Evolutionary conservation across 2,329 filamentous ascomycete species (phyloP).

Genomic region (Pseudogymnoascus sp.): DNA sequence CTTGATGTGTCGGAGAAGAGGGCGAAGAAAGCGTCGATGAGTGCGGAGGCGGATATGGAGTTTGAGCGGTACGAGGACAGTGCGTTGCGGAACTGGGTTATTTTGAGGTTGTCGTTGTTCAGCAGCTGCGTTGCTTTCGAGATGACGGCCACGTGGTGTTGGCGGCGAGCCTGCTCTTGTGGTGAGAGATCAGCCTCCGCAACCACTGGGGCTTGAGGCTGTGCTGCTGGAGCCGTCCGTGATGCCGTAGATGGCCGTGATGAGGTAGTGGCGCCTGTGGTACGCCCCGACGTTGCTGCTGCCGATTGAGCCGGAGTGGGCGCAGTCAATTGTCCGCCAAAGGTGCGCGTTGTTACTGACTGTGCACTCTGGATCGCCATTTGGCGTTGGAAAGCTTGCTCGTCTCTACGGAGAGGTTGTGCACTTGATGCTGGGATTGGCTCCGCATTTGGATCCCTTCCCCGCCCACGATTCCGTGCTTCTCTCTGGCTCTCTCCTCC

Average conservation of each 20-base stretch:
- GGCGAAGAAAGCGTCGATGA: conserved; percentile 81
- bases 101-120: conserved; percentile 64
- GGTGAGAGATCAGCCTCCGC: conserved; percentile 49
- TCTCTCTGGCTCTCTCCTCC: conserved; percentile 38
- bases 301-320: conserved; percentile 35
- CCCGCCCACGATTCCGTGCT: conserved; percentile 46
- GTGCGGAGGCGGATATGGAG: conserved; percentile 59
- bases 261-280: background rate
- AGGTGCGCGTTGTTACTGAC: conserved; percentile 67
- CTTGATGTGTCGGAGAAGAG: conserved; percentile 72
- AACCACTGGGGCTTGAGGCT: conserved; percentile 39
- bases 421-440: conserved; percentile 66
- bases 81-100: conserved; percentile 66
- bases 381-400: conserved; percentile 84
- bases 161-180: conserved; percentile 69
- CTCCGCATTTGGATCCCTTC: conserved; percentile 81
- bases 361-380: conserved; percentile 86
- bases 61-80: conserved; percentile 71
- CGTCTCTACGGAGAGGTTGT: conserved; percentile 73
- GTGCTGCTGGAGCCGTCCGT: conserved; percentile 10
- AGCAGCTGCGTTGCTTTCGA: conserved; percentile 77
- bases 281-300: conserved; percentile 8
- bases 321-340: conserved; percentile 71
- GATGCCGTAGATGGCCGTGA: background rate
- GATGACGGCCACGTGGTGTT: conserved; percentile 76